phyloP scores from a whole-genome alignment of 169 alveolate species.

The Plasmodium fragile region DNA sequence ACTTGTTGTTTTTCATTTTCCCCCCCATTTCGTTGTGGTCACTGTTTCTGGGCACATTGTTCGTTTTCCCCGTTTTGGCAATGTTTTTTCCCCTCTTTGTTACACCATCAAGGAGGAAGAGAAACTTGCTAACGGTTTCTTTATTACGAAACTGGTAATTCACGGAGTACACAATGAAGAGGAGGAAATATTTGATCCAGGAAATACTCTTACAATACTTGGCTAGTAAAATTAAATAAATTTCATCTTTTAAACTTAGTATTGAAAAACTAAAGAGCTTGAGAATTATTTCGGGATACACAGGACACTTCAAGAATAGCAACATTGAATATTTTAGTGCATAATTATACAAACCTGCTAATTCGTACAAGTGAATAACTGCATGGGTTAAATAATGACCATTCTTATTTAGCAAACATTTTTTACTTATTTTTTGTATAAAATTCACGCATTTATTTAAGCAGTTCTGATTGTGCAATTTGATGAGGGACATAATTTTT shows the following conservation, averaged over 20 bases:
- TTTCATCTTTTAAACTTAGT: slow-evolving; percentile 51
- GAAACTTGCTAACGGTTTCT: slow-evolving; percentile 10
- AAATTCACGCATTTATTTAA: slow-evolving; percentile 45
- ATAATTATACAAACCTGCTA: slow-evolving; percentile 40
- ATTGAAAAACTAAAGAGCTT: slow-evolving; percentile 59
- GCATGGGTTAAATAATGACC: slow-evolving; percentile 37
- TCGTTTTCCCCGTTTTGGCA: neutral
- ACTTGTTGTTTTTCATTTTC: neutral
- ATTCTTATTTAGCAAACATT: slow-evolving; percentile 38
- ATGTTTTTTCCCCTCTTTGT: slow-evolving; percentile 17
- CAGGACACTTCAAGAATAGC: slow-evolving; percentile 51
- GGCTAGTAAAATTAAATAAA: slow-evolving; percentile 59
- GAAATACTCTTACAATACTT: slow-evolving; percentile 15
- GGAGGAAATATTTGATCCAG: slow-evolving; percentile 65
- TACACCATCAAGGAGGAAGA: slow-evolving; percentile 38
- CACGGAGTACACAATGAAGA: slow-evolving; percentile 62
- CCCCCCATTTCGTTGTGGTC: neutral
- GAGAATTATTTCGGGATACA: slow-evolving; percentile 45
- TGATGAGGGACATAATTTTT: slow-evolving; percentile 32
- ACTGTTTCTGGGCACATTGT: neutral
- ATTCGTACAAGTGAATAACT: slow-evolving; percentile 54
- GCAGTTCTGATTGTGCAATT: slow-evolving; percentile 43
- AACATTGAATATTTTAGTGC: slow-evolving; percentile 46
- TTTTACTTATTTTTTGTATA: slow-evolving; percentile 39
- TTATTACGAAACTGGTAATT: slow-evolving; percentile 53